Evolutionary conservation across 208 protist genomes (phyloP).

Genomic region (Leishmania tropica): DNA sequence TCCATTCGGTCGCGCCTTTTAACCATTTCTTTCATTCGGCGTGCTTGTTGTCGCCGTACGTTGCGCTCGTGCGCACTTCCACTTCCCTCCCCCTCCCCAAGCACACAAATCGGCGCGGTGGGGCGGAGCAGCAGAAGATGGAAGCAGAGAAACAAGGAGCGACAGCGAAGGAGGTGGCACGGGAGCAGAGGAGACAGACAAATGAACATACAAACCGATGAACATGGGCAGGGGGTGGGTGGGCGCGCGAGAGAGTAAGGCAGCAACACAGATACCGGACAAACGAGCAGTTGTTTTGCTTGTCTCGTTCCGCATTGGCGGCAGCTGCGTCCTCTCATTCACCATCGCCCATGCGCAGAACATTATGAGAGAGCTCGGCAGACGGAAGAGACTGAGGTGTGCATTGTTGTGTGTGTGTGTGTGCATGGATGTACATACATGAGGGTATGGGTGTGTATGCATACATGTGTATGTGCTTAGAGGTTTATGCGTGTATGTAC

Average conservation of each 20-base stretch:
- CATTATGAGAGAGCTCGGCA: not conserved
- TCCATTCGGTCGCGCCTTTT: not conserved
- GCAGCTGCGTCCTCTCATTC: not conserved
- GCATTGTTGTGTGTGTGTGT: not conserved
- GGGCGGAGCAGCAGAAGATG: not conserved
- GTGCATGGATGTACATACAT: not conserved
- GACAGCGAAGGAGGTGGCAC: not conserved
- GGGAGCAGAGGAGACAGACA: not conserved
- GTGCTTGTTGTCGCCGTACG: not conserved
- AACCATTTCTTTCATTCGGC: too few species aligned
- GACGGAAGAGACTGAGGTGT: not conserved
- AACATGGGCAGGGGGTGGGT: not conserved
- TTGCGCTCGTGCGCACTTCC: not conserved
- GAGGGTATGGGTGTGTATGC: too few species aligned
- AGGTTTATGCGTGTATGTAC: not conserved
- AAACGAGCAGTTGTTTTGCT: not conserved
- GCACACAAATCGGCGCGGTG: not conserved
- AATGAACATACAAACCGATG: not conserved
- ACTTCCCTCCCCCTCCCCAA: not conserved
- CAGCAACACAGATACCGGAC: not conserved
- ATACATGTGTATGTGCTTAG: not conserved
- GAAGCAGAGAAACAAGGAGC: constrained; percentile 4
- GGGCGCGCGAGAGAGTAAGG: not conserved
- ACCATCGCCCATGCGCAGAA: not conserved
- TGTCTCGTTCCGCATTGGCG: not conserved